Conservation (phyloP, 139 green algal species). For the Tetratostichococcus sp. region DNA sequence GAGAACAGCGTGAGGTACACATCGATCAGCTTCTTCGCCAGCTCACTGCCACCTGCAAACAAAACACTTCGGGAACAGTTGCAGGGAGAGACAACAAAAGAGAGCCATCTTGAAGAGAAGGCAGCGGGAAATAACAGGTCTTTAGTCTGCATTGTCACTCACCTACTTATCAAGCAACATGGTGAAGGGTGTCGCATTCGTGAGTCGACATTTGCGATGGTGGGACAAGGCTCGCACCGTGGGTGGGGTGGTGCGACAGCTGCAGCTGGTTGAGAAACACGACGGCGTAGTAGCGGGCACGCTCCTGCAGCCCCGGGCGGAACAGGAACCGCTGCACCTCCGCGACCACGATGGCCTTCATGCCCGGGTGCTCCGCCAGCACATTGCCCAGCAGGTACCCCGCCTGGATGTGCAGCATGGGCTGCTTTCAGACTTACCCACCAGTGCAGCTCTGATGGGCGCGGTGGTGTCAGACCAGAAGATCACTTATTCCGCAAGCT, state of each 20-base stretch:
- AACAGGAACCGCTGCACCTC: constrained; percentile 90
- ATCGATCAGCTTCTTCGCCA: constrained; percentile 77
- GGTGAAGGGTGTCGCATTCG: no score
- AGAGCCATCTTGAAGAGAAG: no score
- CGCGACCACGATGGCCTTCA: constrained; percentile 79
- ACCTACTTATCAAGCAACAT: no score
- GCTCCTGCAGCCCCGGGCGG: constrained; percentile 56
- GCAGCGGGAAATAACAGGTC: no score
- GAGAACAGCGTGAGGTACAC: constrained; percentile 91
- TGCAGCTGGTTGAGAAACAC: constrained; percentile 92
- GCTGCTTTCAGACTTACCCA: no score
- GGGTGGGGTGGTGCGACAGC: constrained; percentile 44
- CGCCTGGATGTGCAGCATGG: constrained; percentile 24
- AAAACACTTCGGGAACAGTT: no score
- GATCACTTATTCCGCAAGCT: no score
- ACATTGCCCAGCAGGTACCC: constrained; percentile 78
- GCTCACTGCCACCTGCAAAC: constrained; percentile 38
- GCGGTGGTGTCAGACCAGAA: no score
- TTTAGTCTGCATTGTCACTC: no score
- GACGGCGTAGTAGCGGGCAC: constrained; percentile 81
- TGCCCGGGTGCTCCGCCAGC: constrained; percentile 78
- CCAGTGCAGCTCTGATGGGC: no score
- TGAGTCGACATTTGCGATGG: no score
- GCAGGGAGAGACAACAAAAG: no score
- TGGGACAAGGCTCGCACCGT: neutral